Conservation (phyloP, 106 monocot genomes). For the Iris macrosiphon region DNA sequence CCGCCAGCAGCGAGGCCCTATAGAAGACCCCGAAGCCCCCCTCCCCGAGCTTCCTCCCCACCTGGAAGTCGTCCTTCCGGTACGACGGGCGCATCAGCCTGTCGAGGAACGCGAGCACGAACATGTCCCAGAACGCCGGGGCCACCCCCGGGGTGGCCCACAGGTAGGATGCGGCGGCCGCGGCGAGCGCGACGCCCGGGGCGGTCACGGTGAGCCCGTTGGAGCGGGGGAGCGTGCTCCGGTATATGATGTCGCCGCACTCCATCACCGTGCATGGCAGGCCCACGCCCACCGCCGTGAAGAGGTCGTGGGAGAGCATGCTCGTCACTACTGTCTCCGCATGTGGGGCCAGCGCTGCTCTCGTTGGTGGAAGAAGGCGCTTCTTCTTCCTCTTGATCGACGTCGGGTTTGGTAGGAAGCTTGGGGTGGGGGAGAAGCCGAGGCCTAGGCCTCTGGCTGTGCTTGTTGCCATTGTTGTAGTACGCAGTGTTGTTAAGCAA, state of each 20-base stretch:
- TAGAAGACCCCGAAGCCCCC: conserved; percentile 92
- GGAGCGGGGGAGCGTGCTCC: conserved; percentile 79
- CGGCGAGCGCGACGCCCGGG: conserved; percentile 76
- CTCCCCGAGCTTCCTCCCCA: conserved; percentile 86
- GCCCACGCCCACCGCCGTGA: conserved; percentile 83
- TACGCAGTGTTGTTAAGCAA: too few relatives aligned
- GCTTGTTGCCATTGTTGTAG: too few relatives aligned
- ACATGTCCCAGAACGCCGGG: conserved; percentile 95
- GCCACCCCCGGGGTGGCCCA: conserved; percentile 97
- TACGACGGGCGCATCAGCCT: conserved; percentile 59
- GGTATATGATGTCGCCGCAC: conserved; percentile 95
- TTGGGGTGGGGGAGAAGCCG: too few relatives aligned
- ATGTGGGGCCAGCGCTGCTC: too few relatives aligned
- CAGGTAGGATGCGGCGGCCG: conserved; percentile 69
- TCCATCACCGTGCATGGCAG: conserved; percentile 97
- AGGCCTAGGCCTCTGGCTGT: too few relatives aligned
- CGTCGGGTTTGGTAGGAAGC: too few relatives aligned
- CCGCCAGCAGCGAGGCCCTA: too few relatives aligned
- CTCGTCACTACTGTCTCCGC: too few relatives aligned
- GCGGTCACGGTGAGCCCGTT: conserved; percentile 66
- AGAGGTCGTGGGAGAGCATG: too few relatives aligned
- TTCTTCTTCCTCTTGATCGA: too few relatives aligned
- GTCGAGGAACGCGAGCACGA: conserved; percentile 81
- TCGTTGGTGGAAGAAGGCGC: too few relatives aligned
- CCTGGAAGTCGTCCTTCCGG: conserved; percentile 80